Base-by-base conservation (phyloP, 225 moss, liverwort and hornwort genomes). In the Sphagnum tenellum region DNA sequence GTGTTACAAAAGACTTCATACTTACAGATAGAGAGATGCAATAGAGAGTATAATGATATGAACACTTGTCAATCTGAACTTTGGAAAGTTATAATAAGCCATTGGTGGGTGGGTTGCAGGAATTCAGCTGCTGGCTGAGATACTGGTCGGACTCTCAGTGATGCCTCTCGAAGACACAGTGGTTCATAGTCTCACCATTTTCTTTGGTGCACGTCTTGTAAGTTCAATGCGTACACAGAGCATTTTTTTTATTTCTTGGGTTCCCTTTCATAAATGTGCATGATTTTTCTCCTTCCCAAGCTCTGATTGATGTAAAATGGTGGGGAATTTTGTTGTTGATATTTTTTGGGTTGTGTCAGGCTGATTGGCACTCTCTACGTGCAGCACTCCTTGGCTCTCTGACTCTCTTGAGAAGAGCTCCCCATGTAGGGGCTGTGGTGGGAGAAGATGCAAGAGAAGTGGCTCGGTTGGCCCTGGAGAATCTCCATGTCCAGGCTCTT, bases 291-390 rank as follows among this genome's bases (percentile, higher is more conserved):
- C 54, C 53, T 48, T 47, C 14, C 47, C 46, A 44, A 13, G 12
- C 29, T 58, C 58, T 58, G 10, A 7, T 44, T 58, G 44, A 6
- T 13, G 8, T 58, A 13, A 13, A 13, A 44, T 13, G 63, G 47
- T 63, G n/a, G 46, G 10, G 9, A 44, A 3, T 47, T 63, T 63
- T 48, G 3, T 48, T 46, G 58, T 58, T 12, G 58, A 13, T 44
- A 58, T 58, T 44, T 6, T 13, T 13, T 44, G 44, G 7, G 13
- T 6, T 13, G 13, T 58, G 12, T 58, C 80, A 93, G 93, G 86
- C 71, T 72, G 93, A 93, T 64, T 93, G 89, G 93, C 88, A 86
- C 70, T 89, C 82, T 77, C 70, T 93, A 71, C 86, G 86, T 59
- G 86, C 84, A 67, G 86, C 89, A 55, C 72, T 93, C 11, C 75